A percentile compares a stretch with the other conserved stretches of the same genome.
phyloP scores from a whole-genome alignment of 2,329 filamentous ascomycete species.

The Talaromyces atroroseus region DNA sequence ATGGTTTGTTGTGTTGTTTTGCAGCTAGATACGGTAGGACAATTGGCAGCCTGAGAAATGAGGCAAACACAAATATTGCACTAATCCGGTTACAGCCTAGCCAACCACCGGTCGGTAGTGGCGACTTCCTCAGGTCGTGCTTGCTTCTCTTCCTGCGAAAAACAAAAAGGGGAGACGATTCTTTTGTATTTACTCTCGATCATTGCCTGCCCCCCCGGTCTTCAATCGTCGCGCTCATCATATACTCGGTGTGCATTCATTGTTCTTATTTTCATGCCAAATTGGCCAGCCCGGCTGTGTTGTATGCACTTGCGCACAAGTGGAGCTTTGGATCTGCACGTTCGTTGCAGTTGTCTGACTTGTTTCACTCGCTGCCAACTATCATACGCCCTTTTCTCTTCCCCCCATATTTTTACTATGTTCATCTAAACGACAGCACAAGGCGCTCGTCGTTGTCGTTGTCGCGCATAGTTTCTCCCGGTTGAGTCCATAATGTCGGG shows the following conservation, averaged over 20 bases:
- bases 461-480: neutral
- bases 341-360: neutral
- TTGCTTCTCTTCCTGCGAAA: neutral
- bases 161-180: neutral
- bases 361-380: neutral
- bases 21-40: no score
- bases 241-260: neutral
- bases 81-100: neutral
- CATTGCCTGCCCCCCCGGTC: neutral
- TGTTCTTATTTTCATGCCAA: neutral
- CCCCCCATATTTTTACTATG: neutral
- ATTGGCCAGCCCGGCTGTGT: neutral
- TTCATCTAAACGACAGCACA: neutral
- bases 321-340: neutral
- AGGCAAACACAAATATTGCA: neutral
- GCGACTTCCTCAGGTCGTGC: neutral
- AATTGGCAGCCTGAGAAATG: neutral
- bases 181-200: neutral
- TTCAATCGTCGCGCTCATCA: neutral
- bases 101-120: neutral
- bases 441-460: neutral
- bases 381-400: neutral
- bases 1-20: no score
- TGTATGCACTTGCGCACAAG: neutral
- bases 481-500: conserved; percentile 10